Evolutionary conservation across 495 filamentous ascomycete genomes (phyloP).

Genomic region (Corynascus novoguineensis): DNA sequence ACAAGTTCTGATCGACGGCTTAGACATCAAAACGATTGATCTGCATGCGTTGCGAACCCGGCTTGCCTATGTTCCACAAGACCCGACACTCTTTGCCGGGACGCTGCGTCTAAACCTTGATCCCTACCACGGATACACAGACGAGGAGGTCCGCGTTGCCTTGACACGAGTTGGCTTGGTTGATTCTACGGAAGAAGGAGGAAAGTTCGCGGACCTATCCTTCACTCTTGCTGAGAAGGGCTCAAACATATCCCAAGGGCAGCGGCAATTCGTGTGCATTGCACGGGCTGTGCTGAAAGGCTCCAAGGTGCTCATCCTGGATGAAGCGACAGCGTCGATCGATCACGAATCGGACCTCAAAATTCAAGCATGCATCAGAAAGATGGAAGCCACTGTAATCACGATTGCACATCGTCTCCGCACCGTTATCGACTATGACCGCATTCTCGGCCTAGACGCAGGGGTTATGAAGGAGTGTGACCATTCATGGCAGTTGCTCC

Average conservation of each 20-base stretch:
- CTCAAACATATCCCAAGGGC: too few species aligned
- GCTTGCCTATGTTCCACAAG: slow-evolving; percentile 41
- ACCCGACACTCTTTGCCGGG: slow-evolving; percentile 40
- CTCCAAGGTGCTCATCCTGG: slow-evolving; percentile 1
- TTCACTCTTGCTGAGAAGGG: too few species aligned
- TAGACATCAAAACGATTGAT: slow-evolving; percentile 32
- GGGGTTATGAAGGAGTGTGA: neutral
- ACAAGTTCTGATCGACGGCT: slow-evolving; percentile 39
- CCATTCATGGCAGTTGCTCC: too few species aligned
- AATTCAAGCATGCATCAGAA: neutral
- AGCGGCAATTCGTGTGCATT: neutral
- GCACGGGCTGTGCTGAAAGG: neutral
- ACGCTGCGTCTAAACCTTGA: slow-evolving; percentile 43
- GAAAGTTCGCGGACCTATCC: too few species aligned
- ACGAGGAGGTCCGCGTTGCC: neutral
- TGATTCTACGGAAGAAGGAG: too few species aligned
- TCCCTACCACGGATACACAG: slow-evolving; percentile 22
- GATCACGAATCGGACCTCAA: slow-evolving; percentile 1
- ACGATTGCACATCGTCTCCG: slow-evolving; percentile 2
- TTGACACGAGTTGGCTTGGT: neutral
- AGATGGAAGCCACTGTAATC: neutral
- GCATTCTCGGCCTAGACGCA: neutral
- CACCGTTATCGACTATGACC: neutral
- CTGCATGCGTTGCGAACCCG: slow-evolving; percentile 34
- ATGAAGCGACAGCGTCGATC: slow-evolving; percentile 2